A percentile compares a stretch with the other conserved stretches of the same genome.
These are phyloP conservation scores for Rhizopogon roseolus DNA, from an alignment of 768 basidiomycete species.

Conservation along the genomic window DNA sequence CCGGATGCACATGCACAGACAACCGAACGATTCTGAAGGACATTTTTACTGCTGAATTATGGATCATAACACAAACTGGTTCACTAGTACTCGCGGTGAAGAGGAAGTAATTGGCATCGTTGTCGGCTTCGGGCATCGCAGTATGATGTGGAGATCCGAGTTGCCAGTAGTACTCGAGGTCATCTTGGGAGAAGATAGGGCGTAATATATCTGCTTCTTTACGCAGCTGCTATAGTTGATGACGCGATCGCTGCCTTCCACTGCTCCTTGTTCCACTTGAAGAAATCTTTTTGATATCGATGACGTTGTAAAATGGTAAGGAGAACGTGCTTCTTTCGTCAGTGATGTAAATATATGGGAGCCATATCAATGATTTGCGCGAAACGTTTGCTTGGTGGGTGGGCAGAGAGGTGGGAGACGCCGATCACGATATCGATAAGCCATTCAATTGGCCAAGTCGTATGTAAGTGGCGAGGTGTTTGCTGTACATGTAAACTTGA, in stretches of 20 bases:
- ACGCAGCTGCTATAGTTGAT: constrained; percentile 8
- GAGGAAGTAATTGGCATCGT: constrained; percentile 15
- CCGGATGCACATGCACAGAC: no score
- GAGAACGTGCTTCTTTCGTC: no score
- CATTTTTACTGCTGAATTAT: constrained; percentile 7
- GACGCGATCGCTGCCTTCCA: constrained; percentile 11
- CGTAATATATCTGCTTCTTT: constrained; percentile 1
- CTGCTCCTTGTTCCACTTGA: constrained; percentile 17
- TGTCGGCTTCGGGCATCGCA: constrained; percentile 12
- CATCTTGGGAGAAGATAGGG: neutral
- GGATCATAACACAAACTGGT: constrained; percentile 10
- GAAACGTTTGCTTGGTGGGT: neutral
- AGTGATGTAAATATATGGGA: no score
- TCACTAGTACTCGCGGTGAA: constrained; percentile 10
- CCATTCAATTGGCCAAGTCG: no score
- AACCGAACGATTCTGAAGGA: constrained; percentile 10
- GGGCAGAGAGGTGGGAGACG: no score
- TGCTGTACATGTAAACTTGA: no score
- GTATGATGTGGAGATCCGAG: no score
- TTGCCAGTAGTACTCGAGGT: no score
- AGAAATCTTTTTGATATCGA: constrained; percentile 3
- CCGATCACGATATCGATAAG: no score
- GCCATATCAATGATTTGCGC: neutral
- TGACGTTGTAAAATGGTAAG: no score
- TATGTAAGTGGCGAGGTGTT: no score